Evolutionary conservation across 352 stramenopile genomes (phyloP).

Genomic region (Globisporangium emineosum): DNA sequence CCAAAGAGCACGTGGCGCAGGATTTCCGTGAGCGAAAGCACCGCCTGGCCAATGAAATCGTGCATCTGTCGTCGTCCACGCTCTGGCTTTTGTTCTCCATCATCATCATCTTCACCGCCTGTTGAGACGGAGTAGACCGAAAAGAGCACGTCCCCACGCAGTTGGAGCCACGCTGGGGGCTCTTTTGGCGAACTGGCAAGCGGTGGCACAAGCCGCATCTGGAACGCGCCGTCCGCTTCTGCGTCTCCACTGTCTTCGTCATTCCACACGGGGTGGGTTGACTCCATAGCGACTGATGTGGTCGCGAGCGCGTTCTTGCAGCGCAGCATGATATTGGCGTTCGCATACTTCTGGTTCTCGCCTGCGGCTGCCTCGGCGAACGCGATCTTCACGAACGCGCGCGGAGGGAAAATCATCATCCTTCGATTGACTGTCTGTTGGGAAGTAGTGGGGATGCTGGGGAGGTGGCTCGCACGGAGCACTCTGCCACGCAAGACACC

Average conservation of each 20-base stretch:
- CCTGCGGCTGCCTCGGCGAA: slow-evolving; percentile 44
- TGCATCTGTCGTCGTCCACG: slow-evolving; percentile 6
- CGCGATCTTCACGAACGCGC: slow-evolving; percentile 44
- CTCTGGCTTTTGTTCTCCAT: not conserved
- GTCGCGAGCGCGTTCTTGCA: slow-evolving; percentile 53
- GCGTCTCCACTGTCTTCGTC: slow-evolving; percentile 4
- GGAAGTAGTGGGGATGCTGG: slow-evolving; percentile 3
- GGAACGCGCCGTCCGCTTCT: slow-evolving; percentile 27
- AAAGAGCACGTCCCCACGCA: slow-evolving; percentile 62
- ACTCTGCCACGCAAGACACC: slow-evolving; percentile 47
- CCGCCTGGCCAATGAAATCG: slow-evolving; percentile 58
- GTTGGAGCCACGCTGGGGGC: slow-evolving; percentile 38
- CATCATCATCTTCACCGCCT: not conserved
- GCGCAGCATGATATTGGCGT: slow-evolving; percentile 62
- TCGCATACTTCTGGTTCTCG: slow-evolving; percentile 8
- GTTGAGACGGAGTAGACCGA: slow-evolving; percentile 39
- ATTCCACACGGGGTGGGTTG: slow-evolving; percentile 46
- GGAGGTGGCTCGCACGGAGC: slow-evolving; percentile 36
- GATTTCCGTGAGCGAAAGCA: slow-evolving; percentile 35
- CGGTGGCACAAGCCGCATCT: slow-evolving; percentile 39
- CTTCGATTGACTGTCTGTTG: not conserved
- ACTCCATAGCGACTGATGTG: slow-evolving; percentile 26
- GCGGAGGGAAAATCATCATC: slow-evolving; percentile 14
- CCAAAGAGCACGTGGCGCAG: slow-evolving; percentile 29
- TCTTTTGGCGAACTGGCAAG: slow-evolving; percentile 1